Conservation (phyloP, 2,329 filamentous ascomycete genomes). For the Talaromyces sp. region DNA sequence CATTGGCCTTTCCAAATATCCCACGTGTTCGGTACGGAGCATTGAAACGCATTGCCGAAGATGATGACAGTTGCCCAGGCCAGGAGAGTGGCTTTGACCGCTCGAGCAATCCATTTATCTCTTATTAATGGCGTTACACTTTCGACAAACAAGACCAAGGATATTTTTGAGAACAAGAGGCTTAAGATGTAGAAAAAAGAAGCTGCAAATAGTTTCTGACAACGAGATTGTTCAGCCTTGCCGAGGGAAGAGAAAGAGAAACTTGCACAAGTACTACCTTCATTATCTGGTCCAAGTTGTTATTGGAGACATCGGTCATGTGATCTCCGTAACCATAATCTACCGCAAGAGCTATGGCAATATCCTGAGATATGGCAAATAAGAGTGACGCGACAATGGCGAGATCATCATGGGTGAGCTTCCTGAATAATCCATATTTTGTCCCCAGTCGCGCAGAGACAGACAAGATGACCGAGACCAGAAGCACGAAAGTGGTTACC, state of each 20-base stretch:
- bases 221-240: constrained; percentile 2
- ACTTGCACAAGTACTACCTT: constrained; percentile 20
- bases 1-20: constrained; percentile 22
- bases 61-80: constrained; percentile 20
- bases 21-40: constrained; percentile 21
- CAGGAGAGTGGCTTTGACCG: constrained; percentile 19
- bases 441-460: constrained; percentile 25
- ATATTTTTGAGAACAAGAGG: constrained; percentile 25
- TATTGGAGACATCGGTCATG: constrained; percentile 14
- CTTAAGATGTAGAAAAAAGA: constrained; percentile 23
- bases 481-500: constrained; percentile 23
- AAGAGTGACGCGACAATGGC: constrained; percentile 23
- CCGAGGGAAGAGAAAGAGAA: background rate
- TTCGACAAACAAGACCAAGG: constrained; percentile 24
- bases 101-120: constrained; percentile 20
- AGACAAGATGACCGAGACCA: constrained; percentile 22
- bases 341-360: constrained; percentile 23
- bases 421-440: constrained; percentile 24
- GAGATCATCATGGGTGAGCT: constrained; percentile 23
- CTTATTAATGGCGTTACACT: constrained; percentile 22
- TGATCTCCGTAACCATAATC: constrained; percentile 26
- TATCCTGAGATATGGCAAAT: constrained; percentile 22
- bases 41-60: constrained; percentile 23
- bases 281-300: constrained; percentile 22
- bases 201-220: constrained; percentile 23